Conservation (phyloP, 495 filamentous ascomycete genomes). For the Aspergillus ellipticus region DNA sequence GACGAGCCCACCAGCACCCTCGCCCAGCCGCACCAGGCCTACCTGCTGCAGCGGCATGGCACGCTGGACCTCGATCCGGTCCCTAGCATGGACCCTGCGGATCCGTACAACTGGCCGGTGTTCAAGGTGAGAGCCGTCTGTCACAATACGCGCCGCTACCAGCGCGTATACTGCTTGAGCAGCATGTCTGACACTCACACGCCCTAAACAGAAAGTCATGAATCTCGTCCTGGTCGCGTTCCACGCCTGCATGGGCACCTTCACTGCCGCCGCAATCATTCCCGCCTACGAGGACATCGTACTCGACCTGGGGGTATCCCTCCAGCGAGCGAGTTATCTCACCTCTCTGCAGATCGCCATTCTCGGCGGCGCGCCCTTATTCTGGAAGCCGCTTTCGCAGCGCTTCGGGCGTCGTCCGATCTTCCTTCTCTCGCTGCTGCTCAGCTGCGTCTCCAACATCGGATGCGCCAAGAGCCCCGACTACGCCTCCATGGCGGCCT, state of each 20-base stretch:
- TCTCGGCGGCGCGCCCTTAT: conserved; percentile 47
- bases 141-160: no score
- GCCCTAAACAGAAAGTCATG: conserved; percentile 44
- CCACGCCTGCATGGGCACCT: conserved; percentile 56
- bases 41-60: conserved; percentile 50
- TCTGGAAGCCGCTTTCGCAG: conserved; percentile 55
- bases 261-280: conserved; percentile 52
- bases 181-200: no score
- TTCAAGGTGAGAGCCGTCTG: conserved; percentile 56
- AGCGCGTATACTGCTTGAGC: no score
- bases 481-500: conserved; percentile 42
- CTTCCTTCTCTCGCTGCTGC: conserved; percentile 45
- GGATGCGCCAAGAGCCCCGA: conserved; percentile 42
- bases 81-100: conserved; percentile 45
- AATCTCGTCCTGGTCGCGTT: conserved; percentile 54
- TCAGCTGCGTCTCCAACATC: conserved; percentile 43
- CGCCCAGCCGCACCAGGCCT: conserved; percentile 39
- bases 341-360: conserved; percentile 51
- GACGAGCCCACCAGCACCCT: conserved; percentile 17
- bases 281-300: conserved; percentile 49
- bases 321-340: conserved; percentile 48
- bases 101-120: conserved; percentile 53
- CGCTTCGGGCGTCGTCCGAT: conserved; percentile 51
- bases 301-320: conserved; percentile 36
- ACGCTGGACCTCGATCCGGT: conserved; percentile 50